Evolutionary conservation across 495 filamentous ascomycete species (phyloP).

Genomic region (Glarea lozoyensis): DNA sequence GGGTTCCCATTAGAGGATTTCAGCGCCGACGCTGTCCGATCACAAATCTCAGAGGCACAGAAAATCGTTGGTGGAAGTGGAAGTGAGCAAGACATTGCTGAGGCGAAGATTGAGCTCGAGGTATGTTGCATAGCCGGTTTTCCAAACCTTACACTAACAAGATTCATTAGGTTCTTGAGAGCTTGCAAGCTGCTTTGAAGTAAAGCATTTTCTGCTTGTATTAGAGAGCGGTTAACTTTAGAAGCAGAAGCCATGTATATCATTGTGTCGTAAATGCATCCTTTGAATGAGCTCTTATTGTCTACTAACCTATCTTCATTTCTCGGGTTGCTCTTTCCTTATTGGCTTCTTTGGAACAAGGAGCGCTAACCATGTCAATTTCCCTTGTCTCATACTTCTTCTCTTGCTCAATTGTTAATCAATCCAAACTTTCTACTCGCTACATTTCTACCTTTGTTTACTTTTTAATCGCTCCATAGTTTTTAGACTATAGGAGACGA

Average conservation of each 20-base stretch:
- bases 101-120: slow-evolving; percentile 98
- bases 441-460: too few relatives aligned
- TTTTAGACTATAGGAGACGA: too few relatives aligned
- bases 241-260: slow-evolving; percentile 21
- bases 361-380: background rate
- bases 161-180: slow-evolving; percentile 68
- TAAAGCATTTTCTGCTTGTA: slow-evolving; percentile 26
- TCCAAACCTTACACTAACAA: slow-evolving; percentile 12
- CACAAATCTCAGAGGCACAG: slow-evolving; percentile 85
- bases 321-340: background rate
- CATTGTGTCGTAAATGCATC: slow-evolving; percentile 22
- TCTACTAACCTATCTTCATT: background rate
- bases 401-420: background rate
- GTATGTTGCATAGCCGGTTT: slow-evolving; percentile 36
- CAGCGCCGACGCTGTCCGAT: slow-evolving; percentile 71
- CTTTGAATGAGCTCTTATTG: slow-evolving; percentile 2
- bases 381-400: background rate
- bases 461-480: too few relatives aligned
- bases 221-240: slow-evolving; percentile 11
- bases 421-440: too few relatives aligned
- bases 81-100: slow-evolving; percentile 94
- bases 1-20: slow-evolving; percentile 92
- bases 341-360: background rate
- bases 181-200: slow-evolving; percentile 67
- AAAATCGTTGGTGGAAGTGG: slow-evolving; percentile 86